phyloP scores from a whole-genome alignment of 352 stramenopile species.

The Globisporangium carolinianum region DNA sequence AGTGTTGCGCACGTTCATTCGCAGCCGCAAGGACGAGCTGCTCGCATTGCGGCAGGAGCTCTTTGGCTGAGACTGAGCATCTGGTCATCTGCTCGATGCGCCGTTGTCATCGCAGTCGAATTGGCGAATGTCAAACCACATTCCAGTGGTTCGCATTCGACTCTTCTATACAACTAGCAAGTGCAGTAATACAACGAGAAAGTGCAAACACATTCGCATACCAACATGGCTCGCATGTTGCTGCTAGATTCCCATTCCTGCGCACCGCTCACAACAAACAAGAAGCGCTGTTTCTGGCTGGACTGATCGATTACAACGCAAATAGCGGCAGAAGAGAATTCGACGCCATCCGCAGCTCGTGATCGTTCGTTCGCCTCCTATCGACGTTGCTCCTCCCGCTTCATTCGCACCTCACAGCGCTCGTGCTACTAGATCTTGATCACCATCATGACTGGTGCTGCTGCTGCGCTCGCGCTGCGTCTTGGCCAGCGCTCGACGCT shows the following conservation, averaged over 20 bases:
- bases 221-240: not conserved
- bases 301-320: not conserved
- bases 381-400: too few species aligned
- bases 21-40: conserved; percentile 48
- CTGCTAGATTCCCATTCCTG: not conserved
- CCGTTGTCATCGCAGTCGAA: not conserved
- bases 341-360: not conserved
- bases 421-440: not conserved
- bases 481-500: not conserved
- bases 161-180: not conserved
- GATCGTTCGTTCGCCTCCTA: not conserved
- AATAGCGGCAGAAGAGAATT: not conserved
- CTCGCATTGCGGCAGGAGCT: conserved; percentile 41
- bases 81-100: not conserved
- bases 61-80: conserved; percentile 22
- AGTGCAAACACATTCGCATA: not conserved
- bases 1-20: conserved; percentile 50
- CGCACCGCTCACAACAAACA: not conserved
- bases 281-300: not conserved
- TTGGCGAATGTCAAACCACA: not conserved
- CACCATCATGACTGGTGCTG: not conserved
- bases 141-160: conserved; percentile 3
- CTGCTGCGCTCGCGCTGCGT: not conserved
- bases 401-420: too few species aligned
- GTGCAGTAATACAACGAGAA: not conserved